phyloP scores from a whole-genome alignment of 306 rosid genomes.

The Myrica gale region DNA sequence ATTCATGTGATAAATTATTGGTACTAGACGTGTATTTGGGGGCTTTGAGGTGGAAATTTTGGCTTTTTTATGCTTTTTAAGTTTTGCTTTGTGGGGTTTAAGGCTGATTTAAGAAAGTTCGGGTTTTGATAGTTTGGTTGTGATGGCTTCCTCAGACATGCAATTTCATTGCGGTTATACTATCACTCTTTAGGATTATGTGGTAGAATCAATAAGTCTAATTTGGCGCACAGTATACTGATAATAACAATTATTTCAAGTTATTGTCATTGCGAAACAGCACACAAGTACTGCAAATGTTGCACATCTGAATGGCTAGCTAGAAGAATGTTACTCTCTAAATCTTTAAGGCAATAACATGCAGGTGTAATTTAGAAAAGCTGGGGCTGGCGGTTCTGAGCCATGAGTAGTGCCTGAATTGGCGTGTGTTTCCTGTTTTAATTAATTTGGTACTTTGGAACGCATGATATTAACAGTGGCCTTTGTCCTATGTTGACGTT shows the following conservation, averaged over 20 bases:
- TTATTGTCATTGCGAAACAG: neutral
- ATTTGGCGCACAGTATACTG: neutral
- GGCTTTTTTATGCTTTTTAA: neutral
- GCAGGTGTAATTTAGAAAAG: neutral
- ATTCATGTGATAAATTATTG: too few species aligned
- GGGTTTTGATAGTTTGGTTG: neutral
- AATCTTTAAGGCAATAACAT: neutral
- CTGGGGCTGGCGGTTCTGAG: neutral
- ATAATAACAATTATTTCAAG: neutral
- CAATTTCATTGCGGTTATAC: neutral
- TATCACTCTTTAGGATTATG: neutral
- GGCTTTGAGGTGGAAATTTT: too few species aligned
- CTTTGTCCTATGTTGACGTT: neutral
- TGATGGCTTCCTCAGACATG: neutral
- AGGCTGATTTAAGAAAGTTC: too few species aligned
- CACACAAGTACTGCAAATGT: neutral
- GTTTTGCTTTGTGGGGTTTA: neutral
- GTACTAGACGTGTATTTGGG: too few species aligned
- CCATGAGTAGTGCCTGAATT: neutral
- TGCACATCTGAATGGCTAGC: neutral
- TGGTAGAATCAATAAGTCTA: neutral
- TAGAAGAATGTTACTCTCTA: neutral
- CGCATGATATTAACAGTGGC: neutral
- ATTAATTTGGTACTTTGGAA: neutral
- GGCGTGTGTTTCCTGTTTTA: neutral